These are phyloP conservation scores for Barbatosphaeria neglecta DNA, from an alignment of 495 filamentous ascomycete species.

Conservation along the genomic window DNA sequence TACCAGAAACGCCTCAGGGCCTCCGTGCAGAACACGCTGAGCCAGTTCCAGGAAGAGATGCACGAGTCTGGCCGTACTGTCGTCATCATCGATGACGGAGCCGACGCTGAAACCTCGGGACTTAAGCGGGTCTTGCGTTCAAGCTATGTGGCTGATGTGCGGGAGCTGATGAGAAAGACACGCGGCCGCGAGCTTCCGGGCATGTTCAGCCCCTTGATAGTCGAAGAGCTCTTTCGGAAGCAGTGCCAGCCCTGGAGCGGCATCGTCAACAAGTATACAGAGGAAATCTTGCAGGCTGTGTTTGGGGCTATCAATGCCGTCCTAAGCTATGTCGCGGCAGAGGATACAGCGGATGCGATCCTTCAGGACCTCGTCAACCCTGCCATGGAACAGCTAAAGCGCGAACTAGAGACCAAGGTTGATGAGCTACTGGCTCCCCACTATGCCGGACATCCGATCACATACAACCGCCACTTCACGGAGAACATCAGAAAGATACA, in stretches of 20 bases:
- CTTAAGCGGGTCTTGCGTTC: conserved; percentile 5
- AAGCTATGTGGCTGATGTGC: conserved; percentile 20
- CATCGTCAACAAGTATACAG: conserved; percentile 10
- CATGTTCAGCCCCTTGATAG: conserved; percentile 34
- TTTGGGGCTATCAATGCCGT: conserved; percentile 13
- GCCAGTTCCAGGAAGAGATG: conserved; percentile 44
- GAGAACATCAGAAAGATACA: conserved; percentile 34
- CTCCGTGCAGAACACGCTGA: conserved; percentile 43
- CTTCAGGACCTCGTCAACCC: conserved; percentile 16
- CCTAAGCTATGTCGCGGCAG: conserved; percentile 15
- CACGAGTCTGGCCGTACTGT: conserved; percentile 29
- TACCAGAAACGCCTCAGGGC: conserved; percentile 48
- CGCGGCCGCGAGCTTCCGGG: conserved; percentile 34
- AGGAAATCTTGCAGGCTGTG: conserved; percentile 15
- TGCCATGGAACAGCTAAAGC: conserved; percentile 12
- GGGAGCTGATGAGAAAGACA: conserved; percentile 14
- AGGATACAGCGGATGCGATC: conserved; percentile 16
- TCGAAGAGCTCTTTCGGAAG: conserved; percentile 31
- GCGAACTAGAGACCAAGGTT: conserved; percentile 14
- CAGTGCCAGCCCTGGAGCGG: conserved; percentile 29
- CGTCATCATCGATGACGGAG: conserved; percentile 12
- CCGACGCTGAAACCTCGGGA: neutral
- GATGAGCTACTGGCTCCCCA: conserved; percentile 24
- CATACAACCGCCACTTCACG: conserved; percentile 45
- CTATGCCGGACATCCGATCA: conserved; percentile 33